Evolutionary conservation across 2,329 filamentous ascomycete genomes (phyloP).

Genomic region (Colletotrichum lini): DNA sequence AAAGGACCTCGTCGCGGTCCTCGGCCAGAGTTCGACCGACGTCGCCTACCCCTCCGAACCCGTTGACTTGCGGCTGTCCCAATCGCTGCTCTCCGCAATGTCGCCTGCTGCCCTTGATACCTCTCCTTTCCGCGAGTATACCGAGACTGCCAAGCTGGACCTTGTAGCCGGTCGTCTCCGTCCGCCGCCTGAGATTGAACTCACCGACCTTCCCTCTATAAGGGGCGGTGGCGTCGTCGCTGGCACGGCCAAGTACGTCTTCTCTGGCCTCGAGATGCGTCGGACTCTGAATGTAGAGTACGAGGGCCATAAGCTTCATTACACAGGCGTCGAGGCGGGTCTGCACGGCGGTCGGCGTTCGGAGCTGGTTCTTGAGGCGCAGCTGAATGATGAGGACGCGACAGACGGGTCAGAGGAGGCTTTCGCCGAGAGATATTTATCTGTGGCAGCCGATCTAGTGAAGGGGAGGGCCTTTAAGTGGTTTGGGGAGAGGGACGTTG

Average conservation of each 20-base stretch:
- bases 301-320: slow-evolving; percentile 61
- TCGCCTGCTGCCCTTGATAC: slow-evolving; percentile 41
- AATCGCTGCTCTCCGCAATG: slow-evolving; percentile 52
- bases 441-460: slow-evolving; percentile 13
- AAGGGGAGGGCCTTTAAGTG: slow-evolving; percentile 25
- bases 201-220: slow-evolving; percentile 26
- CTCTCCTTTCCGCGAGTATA: slow-evolving; percentile 58
- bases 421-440: slow-evolving; percentile 1
- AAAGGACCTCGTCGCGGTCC: slow-evolving; percentile 56
- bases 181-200: slow-evolving; percentile 53
- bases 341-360: slow-evolving; percentile 66
- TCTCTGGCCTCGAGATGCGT: slow-evolving; percentile 68
- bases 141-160: slow-evolving; percentile 61
- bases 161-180: slow-evolving; percentile 58
- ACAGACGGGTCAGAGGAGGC: neutral
- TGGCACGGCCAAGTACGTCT: slow-evolving; percentile 49
- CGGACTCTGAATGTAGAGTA: slow-evolving; percentile 60
- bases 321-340: slow-evolving; percentile 67
- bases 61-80: slow-evolving; percentile 65
- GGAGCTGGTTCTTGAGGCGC: slow-evolving; percentile 61
- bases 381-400: neutral
- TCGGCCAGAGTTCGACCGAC: slow-evolving; percentile 56
- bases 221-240: slow-evolving; percentile 8
- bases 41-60: slow-evolving; percentile 61
- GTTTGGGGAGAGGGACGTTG: slow-evolving; percentile 26